Evolutionary conservation across 2,329 filamentous ascomycete genomes (phyloP).

Genomic region (Aulographum hederae): DNA sequence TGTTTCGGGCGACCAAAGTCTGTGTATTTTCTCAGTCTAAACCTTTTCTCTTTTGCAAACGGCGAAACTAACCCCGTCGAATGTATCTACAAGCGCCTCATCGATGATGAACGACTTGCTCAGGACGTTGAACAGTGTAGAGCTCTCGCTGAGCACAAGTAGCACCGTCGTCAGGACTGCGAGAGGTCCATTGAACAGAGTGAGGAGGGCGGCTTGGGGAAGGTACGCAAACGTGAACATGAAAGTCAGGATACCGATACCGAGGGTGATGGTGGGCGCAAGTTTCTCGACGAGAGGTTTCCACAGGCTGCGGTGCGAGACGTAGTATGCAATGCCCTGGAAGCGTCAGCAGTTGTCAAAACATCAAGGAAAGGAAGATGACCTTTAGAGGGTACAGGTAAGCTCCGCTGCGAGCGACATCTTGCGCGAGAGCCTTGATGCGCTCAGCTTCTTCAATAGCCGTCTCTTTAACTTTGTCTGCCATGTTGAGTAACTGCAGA

Average conservation of each 20-base stretch:
- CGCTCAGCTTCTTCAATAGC: slow-evolving; percentile 53
- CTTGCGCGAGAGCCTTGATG: slow-evolving; percentile 41
- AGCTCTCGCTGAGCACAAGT: slow-evolving; percentile 37
- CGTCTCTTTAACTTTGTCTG: slow-evolving; percentile 36
- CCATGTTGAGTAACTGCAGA: no score
- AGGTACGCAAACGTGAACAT: slow-evolving; percentile 84
- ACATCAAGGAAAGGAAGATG: slow-evolving; percentile 5
- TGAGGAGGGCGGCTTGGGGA: slow-evolving; percentile 66
- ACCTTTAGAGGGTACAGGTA: slow-evolving; percentile 75
- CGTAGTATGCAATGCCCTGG: slow-evolving; percentile 42
- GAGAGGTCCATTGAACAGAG: slow-evolving; percentile 70
- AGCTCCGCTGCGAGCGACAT: slow-evolving; percentile 56
- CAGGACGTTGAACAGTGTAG: slow-evolving; percentile 32
- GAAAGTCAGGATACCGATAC: slow-evolving; percentile 48
- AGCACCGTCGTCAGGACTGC: slow-evolving; percentile 56
- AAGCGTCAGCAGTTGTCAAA: no score
- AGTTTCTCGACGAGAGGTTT: slow-evolving; percentile 38
- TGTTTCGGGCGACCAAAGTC: slow-evolving; percentile 34
- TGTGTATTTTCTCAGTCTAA: slow-evolving; percentile 2
- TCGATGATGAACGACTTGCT: slow-evolving; percentile 57
- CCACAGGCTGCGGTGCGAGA: slow-evolving; percentile 39
- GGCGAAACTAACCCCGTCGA: slow-evolving; percentile 45
- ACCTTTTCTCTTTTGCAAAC: not conserved
- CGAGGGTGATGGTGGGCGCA: slow-evolving; percentile 47
- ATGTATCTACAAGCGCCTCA: slow-evolving; percentile 72